Conservation (phyloP, 495 filamentous ascomycete species). For the Parathielavia appendiculata region DNA sequence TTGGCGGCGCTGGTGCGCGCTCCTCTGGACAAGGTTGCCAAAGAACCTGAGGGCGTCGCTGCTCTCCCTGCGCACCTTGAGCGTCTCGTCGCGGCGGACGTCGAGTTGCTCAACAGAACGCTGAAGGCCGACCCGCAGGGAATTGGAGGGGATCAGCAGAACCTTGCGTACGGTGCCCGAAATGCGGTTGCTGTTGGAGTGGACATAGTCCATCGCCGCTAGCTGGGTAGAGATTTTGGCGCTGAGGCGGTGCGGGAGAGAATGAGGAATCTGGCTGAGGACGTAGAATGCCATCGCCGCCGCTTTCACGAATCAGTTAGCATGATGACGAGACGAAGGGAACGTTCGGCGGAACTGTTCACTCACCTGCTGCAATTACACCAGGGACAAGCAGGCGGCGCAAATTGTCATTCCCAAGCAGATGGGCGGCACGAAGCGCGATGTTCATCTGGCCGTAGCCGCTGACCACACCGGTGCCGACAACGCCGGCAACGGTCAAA, state of each 20-base stretch:
- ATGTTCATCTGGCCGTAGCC: constrained; percentile 87
- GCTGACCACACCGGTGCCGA: constrained; percentile 74
- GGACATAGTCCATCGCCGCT: constrained; percentile 79
- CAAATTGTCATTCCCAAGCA: constrained; percentile 80
- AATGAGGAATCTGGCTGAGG: constrained; percentile 76
- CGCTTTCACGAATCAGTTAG: constrained; percentile 43
- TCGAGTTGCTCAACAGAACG: constrained; percentile 78
- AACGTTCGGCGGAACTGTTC: constrained; percentile 1
- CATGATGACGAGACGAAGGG: neutral
- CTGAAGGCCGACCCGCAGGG: constrained; percentile 71
- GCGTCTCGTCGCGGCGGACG: constrained; percentile 69
- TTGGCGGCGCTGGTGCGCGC: constrained; percentile 60
- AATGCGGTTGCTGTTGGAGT: constrained; percentile 79
- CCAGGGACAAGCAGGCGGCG: constrained; percentile 77
- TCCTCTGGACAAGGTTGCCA: constrained; percentile 73
- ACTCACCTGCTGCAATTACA: constrained; percentile 68
- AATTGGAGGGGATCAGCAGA: constrained; percentile 75
- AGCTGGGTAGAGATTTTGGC: constrained; percentile 78
- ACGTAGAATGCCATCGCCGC: constrained; percentile 70
- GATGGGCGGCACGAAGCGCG: constrained; percentile 66
- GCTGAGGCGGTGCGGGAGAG: constrained; percentile 80
- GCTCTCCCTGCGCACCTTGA: constrained; percentile 66
- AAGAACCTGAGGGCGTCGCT: constrained; percentile 82
- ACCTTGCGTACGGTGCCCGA: constrained; percentile 78
- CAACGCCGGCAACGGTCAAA: constrained; percentile 80